phyloP scores from a whole-genome alignment of 345 rosid genomes.

The Salix viminalis region DNA sequence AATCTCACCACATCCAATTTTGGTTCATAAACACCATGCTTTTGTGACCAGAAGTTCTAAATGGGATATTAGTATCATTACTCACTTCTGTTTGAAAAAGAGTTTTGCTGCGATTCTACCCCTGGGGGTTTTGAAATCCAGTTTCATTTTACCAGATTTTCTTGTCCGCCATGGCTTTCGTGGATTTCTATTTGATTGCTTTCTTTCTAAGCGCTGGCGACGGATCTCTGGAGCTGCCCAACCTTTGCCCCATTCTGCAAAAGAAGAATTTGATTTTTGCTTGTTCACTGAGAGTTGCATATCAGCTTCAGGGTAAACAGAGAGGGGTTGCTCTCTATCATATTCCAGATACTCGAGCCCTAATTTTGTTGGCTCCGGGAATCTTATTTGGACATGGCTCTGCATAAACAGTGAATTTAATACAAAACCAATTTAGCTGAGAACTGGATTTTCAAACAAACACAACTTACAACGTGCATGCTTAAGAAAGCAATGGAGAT shows the following conservation, averaged over 20 bases:
- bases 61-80: neutral
- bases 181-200: slow-evolving; percentile 21
- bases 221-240: slow-evolving; percentile 93
- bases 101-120: slow-evolving; percentile 50
- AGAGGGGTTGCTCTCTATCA: slow-evolving; percentile 36
- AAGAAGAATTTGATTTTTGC: slow-evolving; percentile 37
- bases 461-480: neutral
- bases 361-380: slow-evolving; percentile 48
- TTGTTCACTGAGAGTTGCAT: slow-evolving; percentile 52
- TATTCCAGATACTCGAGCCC: slow-evolving; percentile 52
- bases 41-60: too few relatives aligned
- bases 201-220: slow-evolving; percentile 46
- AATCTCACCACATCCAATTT: too few relatives aligned
- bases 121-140: slow-evolving; percentile 34
- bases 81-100: slow-evolving; percentile 19
- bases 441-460: neutral
- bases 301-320: slow-evolving; percentile 72
- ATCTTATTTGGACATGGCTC: slow-evolving; percentile 68
- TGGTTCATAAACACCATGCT: too few relatives aligned
- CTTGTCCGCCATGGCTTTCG: slow-evolving; percentile 9
- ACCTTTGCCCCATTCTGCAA: slow-evolving; percentile 78
- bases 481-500: neutral
- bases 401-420: slow-evolving; percentile 25
- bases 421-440: neutral
- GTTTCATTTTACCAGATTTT: slow-evolving; percentile 21